Evolutionary conservation across 1,284 basidiomycete species (phyloP).

Genomic region (Ustanciosporium gigantosporum): DNA sequence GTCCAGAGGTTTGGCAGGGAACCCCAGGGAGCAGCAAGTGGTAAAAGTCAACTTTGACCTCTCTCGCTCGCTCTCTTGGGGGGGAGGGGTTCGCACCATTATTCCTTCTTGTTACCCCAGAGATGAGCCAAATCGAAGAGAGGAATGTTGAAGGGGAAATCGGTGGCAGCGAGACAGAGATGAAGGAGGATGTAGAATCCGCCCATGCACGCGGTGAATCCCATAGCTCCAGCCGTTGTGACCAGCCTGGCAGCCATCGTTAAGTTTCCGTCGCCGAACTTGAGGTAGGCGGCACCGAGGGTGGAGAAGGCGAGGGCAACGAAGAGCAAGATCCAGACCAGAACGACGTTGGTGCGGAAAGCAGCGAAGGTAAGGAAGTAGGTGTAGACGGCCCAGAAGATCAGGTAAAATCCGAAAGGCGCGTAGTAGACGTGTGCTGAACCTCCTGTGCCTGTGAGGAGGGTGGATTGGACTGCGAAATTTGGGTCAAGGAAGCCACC

Average conservation of each 20-base stretch:
- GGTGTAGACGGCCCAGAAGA: conserved; percentile 41
- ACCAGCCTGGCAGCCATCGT: conserved; percentile 12
- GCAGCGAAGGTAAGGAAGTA: conserved; percentile 42
- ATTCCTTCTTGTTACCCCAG: conserved; percentile 16
- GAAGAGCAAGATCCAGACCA: conserved; percentile 44
- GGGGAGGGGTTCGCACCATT: no score
- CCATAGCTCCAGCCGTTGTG: conserved; percentile 30
- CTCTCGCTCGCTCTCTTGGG: no score
- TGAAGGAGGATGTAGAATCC: conserved; percentile 39
- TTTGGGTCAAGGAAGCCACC: conserved; percentile 30
- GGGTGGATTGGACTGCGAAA: conserved; percentile 14
- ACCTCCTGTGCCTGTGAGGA: conserved; percentile 15
- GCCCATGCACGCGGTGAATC: conserved; percentile 38
- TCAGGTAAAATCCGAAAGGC: conserved; percentile 31
- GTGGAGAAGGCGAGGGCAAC: conserved; percentile 37
- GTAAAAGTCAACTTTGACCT: no score
- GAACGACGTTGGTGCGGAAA: conserved; percentile 38
- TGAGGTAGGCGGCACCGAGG: conserved; percentile 33
- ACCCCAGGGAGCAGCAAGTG: no score
- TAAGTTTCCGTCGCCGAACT: conserved; percentile 10
- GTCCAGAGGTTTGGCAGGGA: no score
- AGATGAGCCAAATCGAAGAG: conserved; percentile 29
- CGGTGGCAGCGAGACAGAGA: conserved; percentile 35
- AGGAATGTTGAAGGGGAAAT: conserved; percentile 43
- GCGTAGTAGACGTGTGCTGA: conserved; percentile 11